phyloP scores from a whole-genome alignment of 2,329 filamentous ascomycete genomes.

The Fusarium camptoceras region DNA sequence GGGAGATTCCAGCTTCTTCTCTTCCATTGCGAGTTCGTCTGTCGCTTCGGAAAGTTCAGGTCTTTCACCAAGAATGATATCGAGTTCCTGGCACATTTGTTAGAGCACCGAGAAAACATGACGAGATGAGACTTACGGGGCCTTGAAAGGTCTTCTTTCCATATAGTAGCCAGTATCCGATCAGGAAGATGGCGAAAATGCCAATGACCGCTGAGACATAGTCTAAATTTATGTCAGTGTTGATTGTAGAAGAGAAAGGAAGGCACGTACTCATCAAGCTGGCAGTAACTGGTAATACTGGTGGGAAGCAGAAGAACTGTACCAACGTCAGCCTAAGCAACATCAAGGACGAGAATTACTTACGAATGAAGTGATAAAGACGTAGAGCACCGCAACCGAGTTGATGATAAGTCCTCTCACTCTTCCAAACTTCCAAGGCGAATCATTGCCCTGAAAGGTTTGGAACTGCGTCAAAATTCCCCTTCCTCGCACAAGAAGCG shows the following conservation, averaged over 20 bases:
- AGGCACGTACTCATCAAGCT: conserved; percentile 31
- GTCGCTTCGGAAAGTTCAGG: conserved; percentile 8
- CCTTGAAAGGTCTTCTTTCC: conserved; percentile 37
- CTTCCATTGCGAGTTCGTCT: conserved; percentile 29
- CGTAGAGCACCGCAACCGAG: conserved; percentile 33
- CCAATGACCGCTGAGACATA: conserved; percentile 54
- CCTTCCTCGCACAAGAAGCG: conserved; percentile 24
- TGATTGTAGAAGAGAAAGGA: fast-evolving
- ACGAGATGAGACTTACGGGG: background rate
- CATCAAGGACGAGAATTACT: fast-evolving
- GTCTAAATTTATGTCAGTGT: conserved; percentile 38
- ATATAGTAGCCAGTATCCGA: conserved; percentile 26
- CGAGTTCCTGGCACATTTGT: conserved; percentile 5
- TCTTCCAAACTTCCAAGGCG: conserved; percentile 25
- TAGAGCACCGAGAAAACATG: fast-evolving
- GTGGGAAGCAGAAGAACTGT: conserved; percentile 41
- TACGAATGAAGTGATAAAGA: conserved; percentile 35
- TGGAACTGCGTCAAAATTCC: conserved; percentile 4
- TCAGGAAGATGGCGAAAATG: conserved; percentile 45
- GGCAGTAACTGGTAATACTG: conserved; percentile 26
- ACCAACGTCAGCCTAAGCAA: background rate
- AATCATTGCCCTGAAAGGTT: background rate
- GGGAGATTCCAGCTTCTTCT: conserved; percentile 14
- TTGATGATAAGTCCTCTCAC: conserved; percentile 23
- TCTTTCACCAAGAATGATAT: conserved; percentile 28